Evolutionary conservation across 768 basidiomycete species (phyloP), one percentile per base, ranked within the genome.

Genomic region (Podaxis pistillaris): DNA sequence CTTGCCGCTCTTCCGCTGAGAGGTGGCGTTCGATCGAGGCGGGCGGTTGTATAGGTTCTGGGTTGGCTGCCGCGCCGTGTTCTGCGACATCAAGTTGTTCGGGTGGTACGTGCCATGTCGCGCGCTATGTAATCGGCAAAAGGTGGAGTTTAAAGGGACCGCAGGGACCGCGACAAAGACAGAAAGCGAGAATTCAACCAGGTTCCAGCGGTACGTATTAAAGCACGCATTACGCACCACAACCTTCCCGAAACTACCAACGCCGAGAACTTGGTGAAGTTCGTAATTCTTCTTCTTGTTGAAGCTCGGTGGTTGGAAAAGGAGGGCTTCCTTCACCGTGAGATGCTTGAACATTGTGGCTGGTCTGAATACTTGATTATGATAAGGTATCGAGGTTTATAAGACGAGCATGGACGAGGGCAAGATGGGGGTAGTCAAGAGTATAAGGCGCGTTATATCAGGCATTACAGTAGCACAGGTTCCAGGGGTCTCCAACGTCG

Each of bases 171-270:
- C 15, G 41, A 57, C 44, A 17, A 65, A 56, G 59, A 22, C 33
- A 17, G 28, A 26, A 33, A 47, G 36, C 22, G 17, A 46, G 1
- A 46, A 46, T 46, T 46, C 9, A 19, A 15, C 62, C 38, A 56
- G 50, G 61, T 41, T n/a, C 4, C 17, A 44, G 17, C 36, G 41
- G 41, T 52, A 54, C 22, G 6, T 22, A 44, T 40, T 26, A 22
- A 28, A 26, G 59, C 50, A 26, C 6, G 33, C 44, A 52, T 55
- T 61, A 71, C 71, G 58, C 69, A 92, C 90, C 73, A 94, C 81
- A 53, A 98, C 96, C 72, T 93, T 93, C 26, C 95, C 95, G 75
- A 96, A 97, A 0, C 93, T 88, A 2, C 95, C 95, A 13, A 82
- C 81, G 4, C 95, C 95, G 3, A 96, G 78, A 3, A 86, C 79